These are phyloP conservation scores for Penicillium sp. DNA, from an alignment of 2,329 filamentous ascomycete genomes.

Conservation along the genomic window DNA sequence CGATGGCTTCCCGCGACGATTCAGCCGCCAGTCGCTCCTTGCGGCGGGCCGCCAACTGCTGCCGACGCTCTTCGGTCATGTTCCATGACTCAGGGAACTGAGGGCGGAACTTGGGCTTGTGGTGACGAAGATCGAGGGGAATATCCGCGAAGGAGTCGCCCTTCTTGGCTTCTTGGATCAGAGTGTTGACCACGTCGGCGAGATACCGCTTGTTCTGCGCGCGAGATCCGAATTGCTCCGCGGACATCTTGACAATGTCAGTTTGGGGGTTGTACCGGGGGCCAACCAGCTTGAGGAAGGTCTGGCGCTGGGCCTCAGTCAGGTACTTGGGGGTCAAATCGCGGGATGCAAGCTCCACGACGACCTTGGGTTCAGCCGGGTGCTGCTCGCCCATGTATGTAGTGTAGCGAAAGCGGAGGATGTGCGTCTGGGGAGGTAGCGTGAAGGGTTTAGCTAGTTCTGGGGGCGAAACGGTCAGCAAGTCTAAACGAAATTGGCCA, in stretches of 20 bases:
- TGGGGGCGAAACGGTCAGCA: slow-evolving; percentile 39
- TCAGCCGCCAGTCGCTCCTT: slow-evolving; percentile 57
- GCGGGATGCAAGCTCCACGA: slow-evolving; percentile 78
- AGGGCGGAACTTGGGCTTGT: slow-evolving; percentile 66
- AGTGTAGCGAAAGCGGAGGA: slow-evolving; percentile 93
- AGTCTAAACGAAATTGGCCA: not conserved
- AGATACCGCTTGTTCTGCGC: slow-evolving; percentile 98
- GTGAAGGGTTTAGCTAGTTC: slow-evolving; percentile 83
- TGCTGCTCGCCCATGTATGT: slow-evolving; percentile 94
- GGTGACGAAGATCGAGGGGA: slow-evolving; percentile 85
- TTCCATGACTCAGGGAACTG: slow-evolving; percentile 83
- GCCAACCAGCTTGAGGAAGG: slow-evolving; percentile 85
- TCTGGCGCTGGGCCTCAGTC: slow-evolving; percentile 67
- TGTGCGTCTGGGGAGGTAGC: slow-evolving; percentile 63
- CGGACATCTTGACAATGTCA: slow-evolving; percentile 82
- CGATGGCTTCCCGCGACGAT: slow-evolving; percentile 59
- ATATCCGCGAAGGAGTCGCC: slow-evolving; percentile 84
- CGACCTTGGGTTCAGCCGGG: slow-evolving; percentile 89
- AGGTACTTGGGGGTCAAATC: slow-evolving; percentile 66
- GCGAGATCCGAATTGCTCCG: slow-evolving; percentile 82
- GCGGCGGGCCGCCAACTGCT: slow-evolving; percentile 65
- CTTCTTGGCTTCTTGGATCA: slow-evolving; percentile 77
- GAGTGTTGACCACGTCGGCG: slow-evolving; percentile 70
- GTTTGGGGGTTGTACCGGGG: slow-evolving; percentile 83
- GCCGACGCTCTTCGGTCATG: slow-evolving; percentile 68